A percentile compares a stretch with the other conserved stretches of the same genome.
These are phyloP conservation scores for Noccaea bulbosa DNA, from an alignment of 345 rosid species.

Conservation along the genomic window DNA sequence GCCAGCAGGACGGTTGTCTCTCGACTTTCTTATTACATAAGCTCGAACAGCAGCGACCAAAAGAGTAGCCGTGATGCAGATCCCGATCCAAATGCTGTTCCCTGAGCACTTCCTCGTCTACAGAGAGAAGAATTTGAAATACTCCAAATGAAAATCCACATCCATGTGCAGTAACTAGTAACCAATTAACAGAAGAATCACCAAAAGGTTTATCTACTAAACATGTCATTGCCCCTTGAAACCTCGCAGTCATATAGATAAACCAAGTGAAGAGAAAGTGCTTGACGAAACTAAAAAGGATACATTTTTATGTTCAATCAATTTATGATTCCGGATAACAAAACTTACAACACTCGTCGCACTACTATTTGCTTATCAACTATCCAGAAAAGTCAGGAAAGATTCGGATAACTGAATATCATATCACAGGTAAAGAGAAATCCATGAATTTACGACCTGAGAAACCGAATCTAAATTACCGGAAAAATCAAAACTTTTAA, in stretches of 20 bases:
- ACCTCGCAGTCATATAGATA: neutral
- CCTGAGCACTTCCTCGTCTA: constrained; percentile 55
- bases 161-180: neutral
- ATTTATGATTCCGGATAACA: neutral
- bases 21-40: constrained; percentile 52
- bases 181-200: neutral
- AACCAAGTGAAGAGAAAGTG: neutral
- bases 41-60: constrained; percentile 56
- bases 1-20: constrained; percentile 59
- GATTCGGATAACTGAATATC: neutral
- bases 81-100: constrained; percentile 49
- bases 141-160: neutral
- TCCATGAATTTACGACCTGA: neutral
- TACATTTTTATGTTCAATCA: neutral
- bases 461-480: neutral
- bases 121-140: constrained; percentile 13
- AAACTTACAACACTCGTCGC: neutral
- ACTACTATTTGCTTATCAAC: neutral
- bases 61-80: constrained; percentile 60
- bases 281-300: neutral
- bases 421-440: neutral
- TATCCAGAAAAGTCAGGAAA: constrained; percentile 4
- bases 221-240: neutral
- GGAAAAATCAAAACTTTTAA: constrained; percentile 9
- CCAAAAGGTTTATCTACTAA: neutral